Evolutionary conservation across 2,329 filamentous ascomycete species (phyloP), one percentile per base, ranked within the genome.

Genomic region (Dactylellina haptotyla): DNA sequence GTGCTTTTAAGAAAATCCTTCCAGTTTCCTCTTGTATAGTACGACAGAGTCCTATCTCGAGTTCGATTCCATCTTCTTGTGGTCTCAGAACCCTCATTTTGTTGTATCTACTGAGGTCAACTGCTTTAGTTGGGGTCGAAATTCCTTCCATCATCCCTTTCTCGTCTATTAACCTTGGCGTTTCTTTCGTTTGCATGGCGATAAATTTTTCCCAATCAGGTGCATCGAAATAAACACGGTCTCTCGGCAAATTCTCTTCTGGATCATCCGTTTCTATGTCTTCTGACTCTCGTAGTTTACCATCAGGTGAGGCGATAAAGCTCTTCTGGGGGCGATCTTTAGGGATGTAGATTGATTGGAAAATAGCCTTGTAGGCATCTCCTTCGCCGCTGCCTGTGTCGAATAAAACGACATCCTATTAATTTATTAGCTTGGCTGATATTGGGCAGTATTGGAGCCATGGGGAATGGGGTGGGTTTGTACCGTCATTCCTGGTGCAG

Each of bases 351-450:
- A 72, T 30, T 5, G 26, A 43, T 8, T 59, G 30, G 6, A 65
- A 28, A 18, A 65, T 30, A 12, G 30, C 20, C 34, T 32, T 20
- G 14, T 72, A 72, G 1, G 59, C 59, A 8, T 65, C 59, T 2
- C 28, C 39, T 59, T 72, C 67, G 14, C 59, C 67, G 3, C 34
- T 43, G 20, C 28, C 46, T 1, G 26, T 59, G 37, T 64, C 59
- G 16, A 72, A 61, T 2, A 72, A n/a, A 9, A 64, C 37, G n/a
- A 64, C 54, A 37, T 72, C 53, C 67, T 72, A 28, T 28, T 18
- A 12, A 26, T 34, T 41, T 41, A n/a, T 12, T 41, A 41, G 14
- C 14, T 41, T 41, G n/a, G n/a, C n/a, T n/a, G n/a, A 8, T 3
- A 23, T 18, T 23, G n/a, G 9, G 46, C 26, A 14, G 50, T 34